Percentiles rank a stretch among this genome's conserved stretches.
Conservation (phyloP, 805 yeast genomes). For the Ogataea ramenticola region DNA sequence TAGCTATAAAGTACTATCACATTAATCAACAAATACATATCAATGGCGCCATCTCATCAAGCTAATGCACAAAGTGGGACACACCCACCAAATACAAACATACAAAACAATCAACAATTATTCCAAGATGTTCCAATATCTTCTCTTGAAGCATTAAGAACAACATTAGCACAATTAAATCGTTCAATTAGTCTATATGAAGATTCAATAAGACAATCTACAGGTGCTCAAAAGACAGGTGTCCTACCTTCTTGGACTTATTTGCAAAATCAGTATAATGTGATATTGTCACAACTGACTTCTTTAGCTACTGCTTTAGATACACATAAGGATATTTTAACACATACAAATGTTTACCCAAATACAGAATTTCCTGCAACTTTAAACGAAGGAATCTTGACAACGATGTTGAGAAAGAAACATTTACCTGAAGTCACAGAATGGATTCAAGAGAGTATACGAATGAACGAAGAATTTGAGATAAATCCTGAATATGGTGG, state of each 20-base stretch:
- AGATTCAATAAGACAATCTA: constrained; percentile 37
- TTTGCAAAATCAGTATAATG: constrained; percentile 77
- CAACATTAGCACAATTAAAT: constrained; percentile 54
- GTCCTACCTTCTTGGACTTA: constrained; percentile 48
- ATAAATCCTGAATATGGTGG: constrained; percentile 16
- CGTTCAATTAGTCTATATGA: constrained; percentile 54
- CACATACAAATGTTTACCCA: constrained; percentile 74
- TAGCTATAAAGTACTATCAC: too few relatives aligned
- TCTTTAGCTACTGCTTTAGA: constrained; percentile 69
- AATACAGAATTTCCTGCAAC: constrained; percentile 78
- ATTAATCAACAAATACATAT: too few relatives aligned
- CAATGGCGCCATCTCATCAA: not conserved
- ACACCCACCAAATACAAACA: not conserved
- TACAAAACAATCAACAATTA: not conserved
- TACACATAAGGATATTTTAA: constrained; percentile 49
- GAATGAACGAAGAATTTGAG: constrained; percentile 10
- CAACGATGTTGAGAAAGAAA: constrained; percentile 82
- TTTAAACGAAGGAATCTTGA: constrained; percentile 73
- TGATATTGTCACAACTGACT: constrained; percentile 72
- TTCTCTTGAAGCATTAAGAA: constrained; percentile 54
- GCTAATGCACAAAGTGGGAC: not conserved
- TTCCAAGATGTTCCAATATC: constrained; percentile 46
- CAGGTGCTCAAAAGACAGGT: constrained; percentile 31
- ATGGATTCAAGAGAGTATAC: constrained; percentile 50
- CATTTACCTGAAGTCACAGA: constrained; percentile 84